A percentile compares a stretch with the other conserved stretches of the same genome.
phyloP scores from a whole-genome alignment of 31 red algal species.

The Asparagopsis taxiformis region DNA sequence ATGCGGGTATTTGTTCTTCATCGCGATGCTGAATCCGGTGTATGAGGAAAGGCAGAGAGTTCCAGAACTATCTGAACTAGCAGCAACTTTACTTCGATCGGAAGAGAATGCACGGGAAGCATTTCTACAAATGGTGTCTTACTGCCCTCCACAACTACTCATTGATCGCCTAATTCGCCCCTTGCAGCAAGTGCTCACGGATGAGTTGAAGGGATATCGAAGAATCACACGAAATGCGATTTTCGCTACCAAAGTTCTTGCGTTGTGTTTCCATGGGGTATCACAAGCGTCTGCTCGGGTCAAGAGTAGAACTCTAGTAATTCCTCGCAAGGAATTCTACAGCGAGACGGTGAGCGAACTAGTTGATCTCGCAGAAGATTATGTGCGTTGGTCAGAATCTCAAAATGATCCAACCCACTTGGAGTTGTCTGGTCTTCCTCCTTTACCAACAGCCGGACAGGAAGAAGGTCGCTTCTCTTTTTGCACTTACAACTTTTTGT shows the following conservation, averaged over 20 bases:
- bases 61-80: conserved; percentile 48
- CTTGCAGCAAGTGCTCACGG: conserved; percentile 63
- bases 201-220: conserved; percentile 46
- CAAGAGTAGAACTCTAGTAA: conserved; percentile 11
- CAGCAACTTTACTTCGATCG: conserved; percentile 31
- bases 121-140: conserved; percentile 43
- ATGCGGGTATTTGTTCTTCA: conserved; percentile 57
- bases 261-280: conserved; percentile 53
- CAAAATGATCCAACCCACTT: conserved; percentile 14
- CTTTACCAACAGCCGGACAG: conserved; percentile 42
- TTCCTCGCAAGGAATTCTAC: conserved; percentile 77
- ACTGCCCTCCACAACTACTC: conserved; percentile 53
- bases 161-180: conserved; percentile 65
- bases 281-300: conserved; percentile 30
- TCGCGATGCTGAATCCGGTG: conserved; percentile 62
- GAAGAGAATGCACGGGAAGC: conserved; percentile 47
- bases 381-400: conserved; percentile 70
- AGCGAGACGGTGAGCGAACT: conserved; percentile 81
- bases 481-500: conserved; percentile 81
- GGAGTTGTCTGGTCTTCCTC: conserved; percentile 38
- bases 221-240: conserved; percentile 70
- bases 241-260: conserved; percentile 66
- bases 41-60: conserved; percentile 30
- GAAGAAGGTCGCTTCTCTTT: conserved; percentile 77
- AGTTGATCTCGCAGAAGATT: conserved; percentile 86